Evolutionary conservation across 345 rosid species (phyloP).

Genomic region (Isatis tinctoria): DNA sequence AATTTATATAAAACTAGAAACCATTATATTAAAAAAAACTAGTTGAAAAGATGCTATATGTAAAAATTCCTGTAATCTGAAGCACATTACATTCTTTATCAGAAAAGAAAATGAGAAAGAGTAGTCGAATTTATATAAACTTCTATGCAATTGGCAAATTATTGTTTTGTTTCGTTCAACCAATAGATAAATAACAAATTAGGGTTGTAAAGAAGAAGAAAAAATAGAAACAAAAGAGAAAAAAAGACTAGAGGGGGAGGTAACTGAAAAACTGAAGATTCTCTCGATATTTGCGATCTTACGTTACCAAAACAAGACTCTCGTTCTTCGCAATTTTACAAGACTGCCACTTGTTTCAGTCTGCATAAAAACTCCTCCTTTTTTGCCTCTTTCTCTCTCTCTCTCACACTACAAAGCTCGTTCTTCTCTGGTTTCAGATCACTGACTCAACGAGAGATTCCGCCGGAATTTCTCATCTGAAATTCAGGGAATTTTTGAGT

Average conservation of each 20-base stretch:
- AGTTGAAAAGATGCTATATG: not conserved
- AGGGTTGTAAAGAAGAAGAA: not conserved
- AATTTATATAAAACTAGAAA: no score
- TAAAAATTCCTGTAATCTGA: not conserved
- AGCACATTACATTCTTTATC: not conserved
- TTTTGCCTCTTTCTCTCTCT: not conserved
- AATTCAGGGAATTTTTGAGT: slow-evolving; percentile 3
- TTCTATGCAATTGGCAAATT: no score
- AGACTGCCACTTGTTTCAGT: slow-evolving; percentile 13
- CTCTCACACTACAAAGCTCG: not conserved
- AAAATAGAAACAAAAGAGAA: not conserved
- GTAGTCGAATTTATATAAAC: not conserved
- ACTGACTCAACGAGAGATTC: not conserved
- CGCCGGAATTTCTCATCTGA: slow-evolving; percentile 7
- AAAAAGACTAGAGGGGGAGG: not conserved
- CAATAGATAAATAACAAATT: not conserved
- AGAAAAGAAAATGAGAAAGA: not conserved
- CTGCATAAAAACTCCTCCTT: slow-evolving; percentile 5
- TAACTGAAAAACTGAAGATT: slow-evolving; percentile 26
- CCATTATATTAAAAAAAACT: no score
- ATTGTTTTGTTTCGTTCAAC: no score
- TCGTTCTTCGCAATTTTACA: slow-evolving; percentile 10
- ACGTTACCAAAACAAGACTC: slow-evolving; percentile 26
- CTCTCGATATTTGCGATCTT: slow-evolving; percentile 21
- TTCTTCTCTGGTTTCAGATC: slow-evolving; percentile 20